Conservation (phyloP, 2,329 filamentous ascomycete species). For the Magnaporthales sp. region DNA sequence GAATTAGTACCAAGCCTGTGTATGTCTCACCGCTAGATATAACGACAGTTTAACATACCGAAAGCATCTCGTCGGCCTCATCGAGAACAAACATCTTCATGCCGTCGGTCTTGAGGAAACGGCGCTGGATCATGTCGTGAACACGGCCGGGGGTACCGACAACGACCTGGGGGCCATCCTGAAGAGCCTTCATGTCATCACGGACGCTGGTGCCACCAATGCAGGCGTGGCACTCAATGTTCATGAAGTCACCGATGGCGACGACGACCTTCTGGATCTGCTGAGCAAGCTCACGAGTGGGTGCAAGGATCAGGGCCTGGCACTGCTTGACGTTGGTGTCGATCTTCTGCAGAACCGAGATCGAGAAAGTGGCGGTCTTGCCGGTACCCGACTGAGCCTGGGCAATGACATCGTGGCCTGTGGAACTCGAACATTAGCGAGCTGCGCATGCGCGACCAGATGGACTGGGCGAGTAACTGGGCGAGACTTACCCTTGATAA, state of each 20-base stretch:
- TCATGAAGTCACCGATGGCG: slow-evolving; percentile 99
- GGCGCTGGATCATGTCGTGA: slow-evolving; percentile 52
- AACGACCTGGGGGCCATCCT: slow-evolving; percentile 96
- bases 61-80: slow-evolving; percentile 55
- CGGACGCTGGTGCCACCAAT: slow-evolving; percentile 97
- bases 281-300: slow-evolving; percentile 91
- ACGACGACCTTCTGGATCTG: slow-evolving; percentile 98
- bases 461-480: neutral
- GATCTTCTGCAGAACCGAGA: slow-evolving; percentile 93
- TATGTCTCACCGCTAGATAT: neutral
- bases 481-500: slow-evolving; percentile 80
- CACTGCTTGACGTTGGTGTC: slow-evolving; percentile 88
- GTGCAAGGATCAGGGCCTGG: slow-evolving; percentile 90
- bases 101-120: slow-evolving; percentile 48
- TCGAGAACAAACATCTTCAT: slow-evolving; percentile 58
- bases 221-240: slow-evolving; percentile 96
- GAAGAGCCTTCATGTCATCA: slow-evolving; percentile 94
- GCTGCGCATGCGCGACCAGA: neutral
- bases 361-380: slow-evolving; percentile 95
- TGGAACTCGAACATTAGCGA: slow-evolving; percentile 5
- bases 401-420: slow-evolving; percentile 96
- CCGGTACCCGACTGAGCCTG: slow-evolving; percentile 97
- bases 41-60: neutral
- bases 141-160: slow-evolving; percentile 96
- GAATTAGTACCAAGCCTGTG: neutral